These are phyloP conservation scores for Noccaea bulbosa DNA, from an alignment of 345 rosid genomes.

Conservation along the genomic window DNA sequence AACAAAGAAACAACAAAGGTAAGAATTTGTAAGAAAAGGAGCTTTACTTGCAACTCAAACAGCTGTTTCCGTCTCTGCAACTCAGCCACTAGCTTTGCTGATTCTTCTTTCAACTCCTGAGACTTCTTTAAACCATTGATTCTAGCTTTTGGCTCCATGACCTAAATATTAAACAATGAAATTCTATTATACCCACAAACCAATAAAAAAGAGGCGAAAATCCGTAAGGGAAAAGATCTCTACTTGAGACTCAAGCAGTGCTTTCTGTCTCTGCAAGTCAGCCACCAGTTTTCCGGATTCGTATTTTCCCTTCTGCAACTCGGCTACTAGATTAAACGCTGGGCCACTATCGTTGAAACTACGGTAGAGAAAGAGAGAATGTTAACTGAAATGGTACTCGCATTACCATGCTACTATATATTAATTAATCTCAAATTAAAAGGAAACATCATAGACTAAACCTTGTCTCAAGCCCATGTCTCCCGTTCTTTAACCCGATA, in stretches of 20 bases:
- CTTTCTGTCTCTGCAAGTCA: slow-evolving; percentile 21
- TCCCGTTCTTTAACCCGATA: not conserved
- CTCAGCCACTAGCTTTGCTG: not conserved
- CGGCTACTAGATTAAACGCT: slow-evolving; percentile 8
- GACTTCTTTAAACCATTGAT: slow-evolving; percentile 4
- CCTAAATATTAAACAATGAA: slow-evolving; percentile 28
- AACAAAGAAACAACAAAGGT: not conserved
- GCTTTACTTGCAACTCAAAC: slow-evolving; percentile 8
- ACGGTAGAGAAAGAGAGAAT: not conserved
- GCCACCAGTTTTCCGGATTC: slow-evolving; percentile 21
- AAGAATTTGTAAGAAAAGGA: not conserved
- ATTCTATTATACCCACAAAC: not conserved
- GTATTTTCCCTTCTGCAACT: slow-evolving; percentile 16
- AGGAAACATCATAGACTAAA: slow-evolving; percentile 22
- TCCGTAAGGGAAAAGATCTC: not conserved
- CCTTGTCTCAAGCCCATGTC: slow-evolving; percentile 29
- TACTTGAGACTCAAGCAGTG: slow-evolving; percentile 10
- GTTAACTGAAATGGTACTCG: not conserved
- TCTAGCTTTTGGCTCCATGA: slow-evolving; percentile 32
- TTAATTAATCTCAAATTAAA: not conserved
- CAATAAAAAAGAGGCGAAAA: not conserved
- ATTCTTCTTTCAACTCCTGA: slow-evolving; percentile 2
- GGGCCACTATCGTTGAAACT: slow-evolving; percentile 19
- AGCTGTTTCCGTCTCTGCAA: slow-evolving; percentile 9
- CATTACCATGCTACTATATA: not conserved